Base-by-base conservation (phyloP, 192 early-diverging fungal genomes). In the Backusella australiensis region DNA sequence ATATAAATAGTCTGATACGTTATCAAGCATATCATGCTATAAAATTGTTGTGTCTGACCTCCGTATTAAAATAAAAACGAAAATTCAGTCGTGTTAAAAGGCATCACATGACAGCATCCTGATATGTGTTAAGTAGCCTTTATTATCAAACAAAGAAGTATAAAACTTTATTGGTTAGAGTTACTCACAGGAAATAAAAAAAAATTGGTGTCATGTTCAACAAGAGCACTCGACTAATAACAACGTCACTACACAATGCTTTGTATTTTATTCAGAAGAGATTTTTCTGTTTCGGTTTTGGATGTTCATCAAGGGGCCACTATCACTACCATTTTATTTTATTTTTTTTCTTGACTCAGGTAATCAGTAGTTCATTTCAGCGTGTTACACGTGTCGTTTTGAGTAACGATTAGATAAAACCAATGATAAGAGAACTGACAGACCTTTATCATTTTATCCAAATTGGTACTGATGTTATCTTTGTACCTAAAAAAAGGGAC, bases 381-480 rank as follows among this genome's bases (percentile, higher is more conserved):
- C 21, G 23, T 29, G 56, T 63, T 12, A 29, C 56, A 63, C 56
- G 12, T 14, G 21, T 9, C 23, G 1, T 4, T n/a, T 29, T 63
- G 19, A 26, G 56, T 29, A 29, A 63, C 56, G 12, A 26, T 29
- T 29, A 26, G 56, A 63, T 63, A 63, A 63, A 63, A 23, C 8
- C 12, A 63, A 23, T 63, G 56, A 63, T 63, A 63, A 14, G 56
- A 29, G 26, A 63, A 63, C 56, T 63, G 56, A 63, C 56, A 63
- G 56, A 29, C 56, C 56, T 63, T 63, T 63, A 63, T 63, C 56
- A 63, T 8, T 63, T 63, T 63, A 12, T 63, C 56, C 56, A 63
- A 63, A 63, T 63, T 63, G 21, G 56, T 63, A 19, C 26, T 63
- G 56, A 63, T 63, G 23, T 63, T 63, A 63, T 63, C 56, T 23